Conservation (phyloP, 1,139 yeast genomes). For the Protomyces inouyei region DNA sequence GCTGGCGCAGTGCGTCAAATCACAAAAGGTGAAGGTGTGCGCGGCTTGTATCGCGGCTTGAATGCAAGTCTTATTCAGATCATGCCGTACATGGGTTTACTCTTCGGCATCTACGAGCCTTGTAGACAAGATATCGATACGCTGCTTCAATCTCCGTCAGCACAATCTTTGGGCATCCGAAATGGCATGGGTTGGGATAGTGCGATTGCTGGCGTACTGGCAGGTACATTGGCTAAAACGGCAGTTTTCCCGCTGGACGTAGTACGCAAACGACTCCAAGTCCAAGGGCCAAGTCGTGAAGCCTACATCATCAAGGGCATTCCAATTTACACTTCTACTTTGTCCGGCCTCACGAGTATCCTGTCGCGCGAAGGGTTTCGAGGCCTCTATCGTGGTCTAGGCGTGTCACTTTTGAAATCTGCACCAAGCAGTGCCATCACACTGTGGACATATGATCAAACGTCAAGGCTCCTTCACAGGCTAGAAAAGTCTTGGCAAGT, state of each 20-base stretch:
- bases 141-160: neutral
- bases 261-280: slow-evolving; percentile 70
- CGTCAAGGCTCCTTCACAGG: neutral
- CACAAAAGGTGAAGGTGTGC: slow-evolving; percentile 47
- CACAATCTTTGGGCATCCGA: slow-evolving; percentile 5
- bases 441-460: slow-evolving; percentile 57
- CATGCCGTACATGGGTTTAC: slow-evolving; percentile 49
- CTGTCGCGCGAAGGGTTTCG: slow-evolving; percentile 54
- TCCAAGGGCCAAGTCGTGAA: slow-evolving; percentile 44
- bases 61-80: slow-evolving; percentile 60
- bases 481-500: neutral
- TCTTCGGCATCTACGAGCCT: slow-evolving; percentile 27
- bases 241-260: slow-evolving; percentile 82
- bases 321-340: slow-evolving; percentile 37
- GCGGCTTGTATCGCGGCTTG: slow-evolving; percentile 62
- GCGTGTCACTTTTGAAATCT: slow-evolving; percentile 61
- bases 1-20: slow-evolving; percentile 46
- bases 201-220: slow-evolving; percentile 65
- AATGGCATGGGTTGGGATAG: slow-evolving; percentile 48
- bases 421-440: slow-evolving; percentile 63
- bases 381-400: slow-evolving; percentile 66
- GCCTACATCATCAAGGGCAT: slow-evolving; percentile 21
- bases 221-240: slow-evolving; percentile 71
- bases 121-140: neutral
- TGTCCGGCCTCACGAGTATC: slow-evolving; percentile 64